Evolutionary conservation across 2,329 filamentous ascomycete genomes (phyloP).

Genomic region (Cordyceps farinosa): DNA sequence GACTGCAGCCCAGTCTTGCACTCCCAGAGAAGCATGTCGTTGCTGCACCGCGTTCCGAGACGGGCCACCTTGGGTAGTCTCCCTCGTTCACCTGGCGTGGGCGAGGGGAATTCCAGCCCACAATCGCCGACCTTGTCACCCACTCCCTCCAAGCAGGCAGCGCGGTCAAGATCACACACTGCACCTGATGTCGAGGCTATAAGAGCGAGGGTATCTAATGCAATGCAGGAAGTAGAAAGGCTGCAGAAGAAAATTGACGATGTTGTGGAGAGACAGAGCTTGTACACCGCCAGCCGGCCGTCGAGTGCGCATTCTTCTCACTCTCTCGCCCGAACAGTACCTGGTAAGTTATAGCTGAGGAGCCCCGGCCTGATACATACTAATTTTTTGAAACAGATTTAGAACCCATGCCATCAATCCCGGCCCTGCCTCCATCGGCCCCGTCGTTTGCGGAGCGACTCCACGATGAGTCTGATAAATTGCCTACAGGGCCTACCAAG

Average conservation of each 20-base stretch:
- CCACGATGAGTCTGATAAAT: constrained; percentile 42
- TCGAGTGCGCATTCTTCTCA: constrained; percentile 48
- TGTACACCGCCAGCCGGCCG: constrained; percentile 52
- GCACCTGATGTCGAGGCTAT: constrained; percentile 49
- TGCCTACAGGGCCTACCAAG: constrained; percentile 29
- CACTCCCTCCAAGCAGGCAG: constrained; percentile 36
- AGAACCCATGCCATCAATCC: constrained; percentile 54
- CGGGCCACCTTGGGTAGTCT: constrained; percentile 31
- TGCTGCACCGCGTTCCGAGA: constrained; percentile 50
- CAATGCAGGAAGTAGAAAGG: constrained; percentile 56
- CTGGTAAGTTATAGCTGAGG: constrained; percentile 27
- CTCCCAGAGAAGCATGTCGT: constrained; percentile 13
- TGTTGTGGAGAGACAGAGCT: constrained; percentile 57
- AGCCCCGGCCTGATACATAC: not conserved
- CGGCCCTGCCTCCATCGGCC: constrained; percentile 52
- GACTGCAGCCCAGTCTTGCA: constrained; percentile 29
- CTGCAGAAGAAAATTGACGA: constrained; percentile 58
- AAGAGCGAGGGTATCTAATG: constrained; percentile 53
- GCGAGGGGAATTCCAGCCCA: not conserved
- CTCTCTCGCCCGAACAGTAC: constrained; percentile 34
- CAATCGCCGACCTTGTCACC: not conserved
- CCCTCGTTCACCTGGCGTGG: not conserved
- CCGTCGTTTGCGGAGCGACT: constrained; percentile 57
- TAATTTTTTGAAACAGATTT: constrained; percentile 23
- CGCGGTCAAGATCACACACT: constrained; percentile 41